These are phyloP conservation scores for Rhododendron kiyosumense DNA, from an alignment of 148 eudicot species.

Conservation along the genomic window DNA sequence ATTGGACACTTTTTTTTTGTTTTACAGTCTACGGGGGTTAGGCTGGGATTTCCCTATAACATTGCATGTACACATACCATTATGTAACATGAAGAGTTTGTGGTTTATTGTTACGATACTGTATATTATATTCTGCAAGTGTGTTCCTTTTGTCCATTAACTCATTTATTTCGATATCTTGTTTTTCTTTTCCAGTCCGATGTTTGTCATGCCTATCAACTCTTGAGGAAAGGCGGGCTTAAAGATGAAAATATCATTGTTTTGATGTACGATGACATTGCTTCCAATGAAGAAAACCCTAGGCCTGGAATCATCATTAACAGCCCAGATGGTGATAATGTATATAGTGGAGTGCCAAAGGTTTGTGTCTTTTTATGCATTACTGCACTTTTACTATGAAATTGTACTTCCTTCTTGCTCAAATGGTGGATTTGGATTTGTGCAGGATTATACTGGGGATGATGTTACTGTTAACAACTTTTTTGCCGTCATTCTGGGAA, in stretches of 20 bases:
- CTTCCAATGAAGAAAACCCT: slow-evolving; percentile 43
- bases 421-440: slow-evolving; percentile 3
- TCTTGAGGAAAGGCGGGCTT: slow-evolving; percentile 50
- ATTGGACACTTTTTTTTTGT: not conserved
- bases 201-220: slow-evolving; percentile 63
- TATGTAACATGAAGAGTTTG: not conserved
- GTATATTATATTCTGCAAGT: not conserved
- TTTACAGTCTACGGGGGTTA: not conserved
- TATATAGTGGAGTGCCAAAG: slow-evolving; percentile 85
- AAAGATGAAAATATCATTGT: slow-evolving; percentile 54
- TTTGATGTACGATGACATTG: slow-evolving; percentile 1
- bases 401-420: not conserved
- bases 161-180: slow-evolving; percentile 19
- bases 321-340: slow-evolving; percentile 61
- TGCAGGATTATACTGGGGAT: slow-evolving; percentile 73
- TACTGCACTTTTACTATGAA: slow-evolving; percentile 31
- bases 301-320: slow-evolving; percentile 67
- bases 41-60: not conserved
- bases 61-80: not conserved
- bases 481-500: slow-evolving; percentile 62
- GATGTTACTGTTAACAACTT: slow-evolving; percentile 57
- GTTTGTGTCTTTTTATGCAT: slow-evolving; percentile 37
- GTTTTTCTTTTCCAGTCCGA: slow-evolving; percentile 45
- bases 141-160: not conserved
- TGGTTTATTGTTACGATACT: not conserved